Evolutionary conservation across 1,284 basidiomycete species (phyloP).

Genomic region (Cystobasidium slooffiae): DNA sequence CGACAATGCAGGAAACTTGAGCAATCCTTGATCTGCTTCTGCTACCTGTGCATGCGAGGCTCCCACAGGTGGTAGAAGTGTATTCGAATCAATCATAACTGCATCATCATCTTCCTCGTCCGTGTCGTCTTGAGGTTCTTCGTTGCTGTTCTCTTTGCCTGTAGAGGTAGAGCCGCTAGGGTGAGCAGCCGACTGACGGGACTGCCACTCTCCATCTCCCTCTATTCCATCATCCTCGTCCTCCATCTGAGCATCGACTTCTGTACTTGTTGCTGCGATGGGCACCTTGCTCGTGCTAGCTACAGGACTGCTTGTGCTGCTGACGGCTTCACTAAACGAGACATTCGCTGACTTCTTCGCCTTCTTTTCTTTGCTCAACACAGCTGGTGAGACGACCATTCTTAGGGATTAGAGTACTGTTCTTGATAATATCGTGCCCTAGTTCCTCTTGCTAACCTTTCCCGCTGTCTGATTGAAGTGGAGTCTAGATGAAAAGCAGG

Average conservation of each 20-base stretch:
- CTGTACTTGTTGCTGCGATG: constrained; percentile 34
- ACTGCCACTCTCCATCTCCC: constrained; percentile 35
- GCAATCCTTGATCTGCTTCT: constrained; percentile 33
- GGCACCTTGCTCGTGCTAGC: constrained; percentile 34
- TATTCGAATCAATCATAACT: constrained; percentile 51
- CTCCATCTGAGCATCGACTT: constrained; percentile 41
- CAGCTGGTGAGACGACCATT: constrained; percentile 26
- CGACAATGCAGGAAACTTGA: constrained; percentile 36
- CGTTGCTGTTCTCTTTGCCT: constrained; percentile 14
- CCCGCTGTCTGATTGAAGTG: not conserved
- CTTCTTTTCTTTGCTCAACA: constrained; percentile 27
- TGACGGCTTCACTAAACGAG: constrained; percentile 7
- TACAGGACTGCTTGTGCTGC: constrained; percentile 14
- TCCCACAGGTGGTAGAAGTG: constrained; percentile 46
- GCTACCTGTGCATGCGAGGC: constrained; percentile 19
- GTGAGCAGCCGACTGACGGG: not conserved
- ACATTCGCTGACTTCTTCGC: constrained; percentile 11
- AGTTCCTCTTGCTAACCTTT: not conserved
- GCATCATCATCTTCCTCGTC: constrained; percentile 50
- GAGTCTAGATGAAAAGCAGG: constrained; percentile 12
- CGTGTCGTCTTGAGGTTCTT: constrained; percentile 3
- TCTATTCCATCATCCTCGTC: constrained; percentile 3
- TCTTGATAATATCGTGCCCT: too few species aligned
- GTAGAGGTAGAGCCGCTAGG: not conserved
- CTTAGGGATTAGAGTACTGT: not conserved